Base-by-base conservation (phyloP, 345 rosid species). In the Toxicodendron radicans region DNA sequence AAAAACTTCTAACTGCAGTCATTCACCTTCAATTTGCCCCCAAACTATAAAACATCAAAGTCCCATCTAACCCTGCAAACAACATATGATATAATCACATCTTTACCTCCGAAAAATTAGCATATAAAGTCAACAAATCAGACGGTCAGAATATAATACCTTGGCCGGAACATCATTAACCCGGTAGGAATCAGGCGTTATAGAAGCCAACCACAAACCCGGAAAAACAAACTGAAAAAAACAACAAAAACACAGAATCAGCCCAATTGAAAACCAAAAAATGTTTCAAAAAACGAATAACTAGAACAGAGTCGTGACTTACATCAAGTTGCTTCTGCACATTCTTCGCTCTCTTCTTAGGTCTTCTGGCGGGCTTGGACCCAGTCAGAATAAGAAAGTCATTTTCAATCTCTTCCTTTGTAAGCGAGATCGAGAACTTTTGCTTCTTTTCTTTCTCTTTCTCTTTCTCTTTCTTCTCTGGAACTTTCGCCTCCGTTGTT, bases 321-420 rank as follows among this genome's bases (percentile, higher is more conserved):
- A 91, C 88, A 82, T 91, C 92, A 20, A 91, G 83, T 35, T 80
- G 85, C 79, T 81, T 88, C 84, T 93, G 97, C n/a, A 87, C 89
- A 56, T 75, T 80, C 83, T 84, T 90, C 45, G 90, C 82, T 70
- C 98, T 86, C 81, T 86, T 93, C 85, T 75, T 89, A 7, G 97
- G 94, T 78, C 92, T 81, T 67, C 94, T 84, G 0, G 85, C 65
- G 20, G 97, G 94, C 79, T 87, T 88, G 5, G 88, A 79, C 74
- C 97, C 98, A 10, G 94, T 90, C 87, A 93, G 72, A 30, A 83
- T 64, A 46, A 85, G 81, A 14, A 91, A 67, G 80, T 93, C 98
- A 35, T 90, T 92, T 30, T 93, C 95, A 70, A 91, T 90, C 83
- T 93, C 95, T 43, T 87, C 76, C 79, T 83, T 89, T 0, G 88